Percentiles rank a stretch among this genome's conserved stretches.
Conservation (phyloP, 1,139 yeast species). For the Lodderomyces margitis region DNA sequence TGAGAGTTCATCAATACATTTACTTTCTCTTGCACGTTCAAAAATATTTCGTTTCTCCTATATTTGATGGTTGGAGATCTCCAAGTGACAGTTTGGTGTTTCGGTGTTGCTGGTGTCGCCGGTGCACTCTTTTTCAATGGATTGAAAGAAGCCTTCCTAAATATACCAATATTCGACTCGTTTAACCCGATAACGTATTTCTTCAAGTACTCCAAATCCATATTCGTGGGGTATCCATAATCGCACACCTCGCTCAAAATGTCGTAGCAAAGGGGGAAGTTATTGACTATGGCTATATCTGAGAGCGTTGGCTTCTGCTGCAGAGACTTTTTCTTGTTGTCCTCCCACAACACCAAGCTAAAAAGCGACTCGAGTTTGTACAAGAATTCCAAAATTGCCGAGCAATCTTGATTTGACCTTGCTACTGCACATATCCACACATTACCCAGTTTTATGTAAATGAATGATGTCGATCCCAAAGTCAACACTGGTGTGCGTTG, state of each 20-base stretch:
- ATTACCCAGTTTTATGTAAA: conserved; percentile 68
- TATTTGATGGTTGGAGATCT: conserved; percentile 70
- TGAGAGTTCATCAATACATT: conserved; percentile 62
- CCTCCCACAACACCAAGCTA: conserved; percentile 20
- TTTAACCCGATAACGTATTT: conserved; percentile 21
- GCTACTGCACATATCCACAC: conserved; percentile 86
- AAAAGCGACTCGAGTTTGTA: conserved; percentile 56
- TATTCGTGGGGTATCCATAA: conserved; percentile 77
- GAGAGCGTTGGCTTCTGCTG: conserved; percentile 15
- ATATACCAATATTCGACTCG: conserved; percentile 22
- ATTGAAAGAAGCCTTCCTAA: conserved; percentile 15
- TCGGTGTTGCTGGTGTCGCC: not conserved
- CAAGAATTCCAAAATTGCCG: conserved; percentile 74
- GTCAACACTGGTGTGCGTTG: conserved; percentile 81
- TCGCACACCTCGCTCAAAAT: conserved; percentile 74
- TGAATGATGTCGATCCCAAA: conserved; percentile 87
- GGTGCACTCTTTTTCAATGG: conserved; percentile 15
- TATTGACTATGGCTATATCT: conserved; percentile 38
- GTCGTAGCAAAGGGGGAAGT: conserved; percentile 71
- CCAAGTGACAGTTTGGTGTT: conserved; percentile 50
- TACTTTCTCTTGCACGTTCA: conserved; percentile 75
- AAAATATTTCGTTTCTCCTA: conserved; percentile 75
- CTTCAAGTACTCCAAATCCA: conserved; percentile 49
- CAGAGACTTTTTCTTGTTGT: conserved; percentile 8
- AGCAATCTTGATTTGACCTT: conserved; percentile 84